Evolutionary conservation across 2,329 filamentous ascomycete species (phyloP).

Genomic region (Monosporascus sp.): DNA sequence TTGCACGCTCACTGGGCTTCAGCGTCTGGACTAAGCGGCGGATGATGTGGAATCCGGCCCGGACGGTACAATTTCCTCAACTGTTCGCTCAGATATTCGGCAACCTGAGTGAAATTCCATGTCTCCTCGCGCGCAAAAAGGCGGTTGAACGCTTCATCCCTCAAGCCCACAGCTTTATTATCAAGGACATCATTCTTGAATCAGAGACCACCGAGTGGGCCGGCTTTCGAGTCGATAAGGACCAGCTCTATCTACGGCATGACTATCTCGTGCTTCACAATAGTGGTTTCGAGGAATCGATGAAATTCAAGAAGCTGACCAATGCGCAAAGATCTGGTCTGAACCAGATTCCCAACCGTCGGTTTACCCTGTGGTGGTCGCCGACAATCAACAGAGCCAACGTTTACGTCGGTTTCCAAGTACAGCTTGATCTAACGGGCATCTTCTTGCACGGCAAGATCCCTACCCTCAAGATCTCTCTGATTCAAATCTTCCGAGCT

Average conservation of each 20-base stretch:
- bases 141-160: conserved; percentile 11
- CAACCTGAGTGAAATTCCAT: conserved; percentile 14
- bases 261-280: conserved; percentile 42
- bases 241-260: conserved; percentile 45
- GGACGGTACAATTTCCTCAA: conserved; percentile 3
- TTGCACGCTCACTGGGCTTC: conserved; percentile 6
- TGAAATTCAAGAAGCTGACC: conserved; percentile 99
- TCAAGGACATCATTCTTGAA: conserved; percentile 38
- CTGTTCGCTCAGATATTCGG: conserved; percentile 11
- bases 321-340: conserved; percentile 95
- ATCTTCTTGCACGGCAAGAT: conserved; percentile 99
- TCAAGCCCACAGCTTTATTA: conserved; percentile 29
- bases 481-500: conserved; percentile 98
- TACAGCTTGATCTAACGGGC: conserved; percentile 93
- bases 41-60: not conserved
- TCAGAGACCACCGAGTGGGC: conserved; percentile 38
- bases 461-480: conserved; percentile 91
- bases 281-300: conserved; percentile 54
- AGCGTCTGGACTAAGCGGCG: conserved; percentile 1
- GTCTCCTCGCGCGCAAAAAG: conserved; percentile 12
- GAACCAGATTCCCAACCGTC: conserved; percentile 97
- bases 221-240: conserved; percentile 44
- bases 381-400: conserved; percentile 91
- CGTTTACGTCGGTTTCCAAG: conserved; percentile 98
- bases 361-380: conserved; percentile 98